Conservation (phyloP, 2,329 filamentous ascomycete species). For the Ophiostoma perfectum region DNA sequence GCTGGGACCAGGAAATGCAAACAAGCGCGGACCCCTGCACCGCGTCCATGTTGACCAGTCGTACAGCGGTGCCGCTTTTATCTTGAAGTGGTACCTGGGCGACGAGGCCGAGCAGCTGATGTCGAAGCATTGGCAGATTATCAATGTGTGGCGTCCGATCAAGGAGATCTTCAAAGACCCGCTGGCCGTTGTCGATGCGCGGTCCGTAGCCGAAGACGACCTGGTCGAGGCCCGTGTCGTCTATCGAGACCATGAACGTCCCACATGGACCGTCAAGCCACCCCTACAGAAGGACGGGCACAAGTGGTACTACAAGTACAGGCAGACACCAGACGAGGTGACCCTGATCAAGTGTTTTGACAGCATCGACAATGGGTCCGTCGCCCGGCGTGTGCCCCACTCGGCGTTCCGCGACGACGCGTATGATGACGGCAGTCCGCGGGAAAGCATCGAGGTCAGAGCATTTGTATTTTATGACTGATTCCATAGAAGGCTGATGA, state of each 20-base stretch:
- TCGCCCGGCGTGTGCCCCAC: constrained; percentile 50
- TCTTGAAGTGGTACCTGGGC: background rate
- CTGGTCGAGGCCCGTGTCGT: background rate
- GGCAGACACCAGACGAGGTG: constrained; percentile 46
- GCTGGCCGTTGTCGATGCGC: constrained; percentile 38
- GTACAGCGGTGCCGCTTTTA: constrained; percentile 10
- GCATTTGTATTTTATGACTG: background rate
- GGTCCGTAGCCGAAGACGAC: constrained; percentile 37
- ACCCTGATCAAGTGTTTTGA: constrained; percentile 57
- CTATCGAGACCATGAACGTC: constrained; percentile 30
- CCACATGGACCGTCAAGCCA: constrained; percentile 36
- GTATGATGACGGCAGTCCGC: constrained; percentile 36
- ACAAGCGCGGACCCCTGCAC: constrained; percentile 48
- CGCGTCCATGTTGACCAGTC: constrained; percentile 45
- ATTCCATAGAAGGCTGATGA: background rate
- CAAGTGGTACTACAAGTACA: constrained; percentile 49
- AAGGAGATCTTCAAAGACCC: constrained; percentile 42
- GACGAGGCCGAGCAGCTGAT: background rate
- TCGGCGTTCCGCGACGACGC: constrained; percentile 47
- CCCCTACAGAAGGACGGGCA: constrained; percentile 34
- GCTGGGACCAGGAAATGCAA: constrained; percentile 55
- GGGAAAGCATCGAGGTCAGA: constrained; percentile 54
- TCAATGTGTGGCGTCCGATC: constrained; percentile 43
- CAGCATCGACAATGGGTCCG: constrained; percentile 38
- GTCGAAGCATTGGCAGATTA: constrained; percentile 24